Evolutionary conservation across 257 asterid species (phyloP).

Genomic region (Thymus mandschuricus): DNA sequence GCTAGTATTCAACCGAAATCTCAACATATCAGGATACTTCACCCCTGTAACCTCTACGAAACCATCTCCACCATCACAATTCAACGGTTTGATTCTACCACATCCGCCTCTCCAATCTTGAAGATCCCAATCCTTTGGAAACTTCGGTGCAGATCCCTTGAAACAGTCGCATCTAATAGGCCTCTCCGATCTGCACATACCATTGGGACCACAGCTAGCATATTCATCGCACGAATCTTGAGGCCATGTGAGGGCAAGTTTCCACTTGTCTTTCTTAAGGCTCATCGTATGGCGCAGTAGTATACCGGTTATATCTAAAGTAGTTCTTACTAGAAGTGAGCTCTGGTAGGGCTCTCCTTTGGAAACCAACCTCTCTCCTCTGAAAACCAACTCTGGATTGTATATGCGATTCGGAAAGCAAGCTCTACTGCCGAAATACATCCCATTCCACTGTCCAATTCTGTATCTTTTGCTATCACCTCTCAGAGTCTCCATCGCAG

Average conservation of each 20-base stretch:
- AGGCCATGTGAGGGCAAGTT: not conserved
- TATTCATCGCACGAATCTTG: not conserved
- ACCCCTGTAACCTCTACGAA: slow-evolving; percentile 12
- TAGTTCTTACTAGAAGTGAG: not conserved
- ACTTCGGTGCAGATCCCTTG: slow-evolving; percentile 20
- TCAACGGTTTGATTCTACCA: slow-evolving; percentile 18
- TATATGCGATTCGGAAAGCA: not conserved
- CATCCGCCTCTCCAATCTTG: slow-evolving; percentile 38
- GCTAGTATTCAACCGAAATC: slow-evolving; percentile 19
- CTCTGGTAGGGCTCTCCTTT: not conserved
- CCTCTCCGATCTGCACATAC: slow-evolving; percentile 21
- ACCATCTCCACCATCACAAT: slow-evolving; percentile 23
- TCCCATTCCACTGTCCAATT: not conserved
- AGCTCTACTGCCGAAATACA: not conserved
- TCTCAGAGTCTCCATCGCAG: not conserved
- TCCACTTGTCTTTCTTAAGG: not conserved
- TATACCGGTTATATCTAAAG: not conserved
- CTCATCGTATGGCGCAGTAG: not conserved
- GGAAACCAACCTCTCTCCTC: not conserved
- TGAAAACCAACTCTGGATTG: not conserved
- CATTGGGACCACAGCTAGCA: not conserved
- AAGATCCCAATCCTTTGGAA: slow-evolving; percentile 23
- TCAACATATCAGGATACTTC: slow-evolving; percentile 31
- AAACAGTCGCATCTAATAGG: slow-evolving; percentile 28
- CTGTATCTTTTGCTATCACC: not conserved